Conservation (phyloP, 805 yeast genomes). For the Kodamaea neixiangensis region DNA sequence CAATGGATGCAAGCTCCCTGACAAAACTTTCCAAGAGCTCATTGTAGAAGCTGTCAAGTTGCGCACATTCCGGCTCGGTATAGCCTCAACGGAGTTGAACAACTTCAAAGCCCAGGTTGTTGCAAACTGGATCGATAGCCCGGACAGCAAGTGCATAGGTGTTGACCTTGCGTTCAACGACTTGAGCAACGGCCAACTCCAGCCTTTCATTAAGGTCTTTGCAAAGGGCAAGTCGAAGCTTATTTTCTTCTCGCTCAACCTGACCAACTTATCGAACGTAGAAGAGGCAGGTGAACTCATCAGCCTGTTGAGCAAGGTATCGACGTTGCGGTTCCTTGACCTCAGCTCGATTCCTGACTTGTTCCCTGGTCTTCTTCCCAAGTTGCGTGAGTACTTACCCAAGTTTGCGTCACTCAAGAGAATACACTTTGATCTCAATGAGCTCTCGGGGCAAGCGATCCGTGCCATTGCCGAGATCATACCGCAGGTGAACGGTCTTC, state of each 20-base stretch:
- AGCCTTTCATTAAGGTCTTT: conserved; percentile 48
- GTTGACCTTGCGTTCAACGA: conserved; percentile 59
- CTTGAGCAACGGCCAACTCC: conserved; percentile 46
- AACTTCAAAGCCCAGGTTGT: conserved; percentile 40
- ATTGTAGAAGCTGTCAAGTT: conserved; percentile 42
- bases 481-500: conserved; percentile 48
- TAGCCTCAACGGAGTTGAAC: conserved; percentile 54
- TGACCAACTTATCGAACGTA: conserved; percentile 48
- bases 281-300: conserved; percentile 40
- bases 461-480: conserved; percentile 50
- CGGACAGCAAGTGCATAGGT: conserved; percentile 50
- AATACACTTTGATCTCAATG: conserved; percentile 56
- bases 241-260: conserved; percentile 54
- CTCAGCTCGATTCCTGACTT: conserved; percentile 53
- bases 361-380: conserved; percentile 52
- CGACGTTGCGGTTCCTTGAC: conserved; percentile 51
- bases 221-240: conserved; percentile 35
- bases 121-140: conserved; percentile 49
- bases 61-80: conserved; percentile 52
- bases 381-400: conserved; percentile 47
- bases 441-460: conserved; percentile 47
- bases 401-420: conserved; percentile 46
- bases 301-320: conserved; percentile 36
- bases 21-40: conserved; percentile 41
- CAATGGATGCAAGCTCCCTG: conserved; percentile 54